phyloP scores from a whole-genome alignment of 1,284 basidiomycete species.

The Microbotryum scabiosae region DNA sequence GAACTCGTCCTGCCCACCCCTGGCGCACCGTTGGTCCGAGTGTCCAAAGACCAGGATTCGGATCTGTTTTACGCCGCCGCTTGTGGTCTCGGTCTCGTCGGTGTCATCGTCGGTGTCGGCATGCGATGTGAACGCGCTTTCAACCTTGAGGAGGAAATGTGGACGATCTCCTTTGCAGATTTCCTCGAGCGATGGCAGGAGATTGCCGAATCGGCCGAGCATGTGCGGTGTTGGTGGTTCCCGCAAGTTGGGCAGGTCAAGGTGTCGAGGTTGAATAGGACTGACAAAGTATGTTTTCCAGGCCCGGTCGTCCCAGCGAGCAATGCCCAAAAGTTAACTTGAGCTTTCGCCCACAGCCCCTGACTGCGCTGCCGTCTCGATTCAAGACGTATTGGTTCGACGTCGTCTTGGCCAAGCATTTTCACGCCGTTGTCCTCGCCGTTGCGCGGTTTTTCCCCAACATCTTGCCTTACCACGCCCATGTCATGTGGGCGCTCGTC shows the following conservation, averaged over 20 bases:
- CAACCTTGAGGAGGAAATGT: conserved; percentile 67
- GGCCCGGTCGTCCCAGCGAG: conserved; percentile 3
- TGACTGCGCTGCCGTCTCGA: conserved; percentile 6
- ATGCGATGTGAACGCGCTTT: conserved; percentile 76
- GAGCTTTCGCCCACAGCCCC: conserved; percentile 5
- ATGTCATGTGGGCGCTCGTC: conserved; percentile 26
- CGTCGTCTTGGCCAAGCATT: conserved; percentile 13
- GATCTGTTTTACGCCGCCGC: conserved; percentile 87
- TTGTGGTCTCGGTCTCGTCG: conserved; percentile 88
- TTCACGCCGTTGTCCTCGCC: conserved; percentile 23
- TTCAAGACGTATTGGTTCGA: conserved; percentile 4
- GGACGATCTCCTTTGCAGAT: conserved; percentile 55
- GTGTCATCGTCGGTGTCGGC: conserved; percentile 71
- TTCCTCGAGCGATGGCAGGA: conserved; percentile 50
- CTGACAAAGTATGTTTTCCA: conserved; percentile 56
- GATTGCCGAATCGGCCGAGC: conserved; percentile 62
- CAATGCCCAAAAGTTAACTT: neutral
- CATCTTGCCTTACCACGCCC: conserved; percentile 30
- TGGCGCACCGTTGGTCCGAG: conserved; percentile 53
- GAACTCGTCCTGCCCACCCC: conserved; percentile 51
- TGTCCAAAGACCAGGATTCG: conserved; percentile 49
- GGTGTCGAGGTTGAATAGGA: conserved; percentile 65
- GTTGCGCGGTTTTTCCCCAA: conserved; percentile 18
- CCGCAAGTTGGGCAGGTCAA: conserved; percentile 68
- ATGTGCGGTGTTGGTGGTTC: conserved; percentile 94